These are phyloP conservation scores for Tricholoma terreum DNA, from an alignment of 768 basidiomycete species.

Conservation along the genomic window DNA sequence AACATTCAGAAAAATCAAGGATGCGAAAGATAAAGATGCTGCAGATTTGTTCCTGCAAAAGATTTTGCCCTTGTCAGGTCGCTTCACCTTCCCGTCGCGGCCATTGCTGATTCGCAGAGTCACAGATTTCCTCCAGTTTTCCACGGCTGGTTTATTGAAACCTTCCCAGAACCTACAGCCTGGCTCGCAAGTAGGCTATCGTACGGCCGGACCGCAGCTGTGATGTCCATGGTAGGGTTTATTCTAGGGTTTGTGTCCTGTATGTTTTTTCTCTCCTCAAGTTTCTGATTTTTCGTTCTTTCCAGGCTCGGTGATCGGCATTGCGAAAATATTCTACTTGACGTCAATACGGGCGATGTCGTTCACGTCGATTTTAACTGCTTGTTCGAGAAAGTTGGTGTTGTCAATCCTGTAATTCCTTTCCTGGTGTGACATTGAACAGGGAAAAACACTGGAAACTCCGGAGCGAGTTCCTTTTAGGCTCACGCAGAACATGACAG, in stretches of 20 bases:
- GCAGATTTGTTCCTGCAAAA: slow-evolving; percentile 49
- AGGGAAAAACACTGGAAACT: slow-evolving; percentile 81
- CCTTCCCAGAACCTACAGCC: slow-evolving; percentile 93
- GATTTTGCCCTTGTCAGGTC: slow-evolving; percentile 55
- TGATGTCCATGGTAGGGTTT: slow-evolving; percentile 98
- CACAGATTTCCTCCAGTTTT: slow-evolving; percentile 79
- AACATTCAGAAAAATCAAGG: slow-evolving; percentile 52
- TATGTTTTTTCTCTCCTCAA: background rate
- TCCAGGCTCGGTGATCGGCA: slow-evolving; percentile 95
- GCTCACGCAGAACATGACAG: slow-evolving; percentile 88
- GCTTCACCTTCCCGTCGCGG: background rate
- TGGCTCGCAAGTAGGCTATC: slow-evolving; percentile 89
- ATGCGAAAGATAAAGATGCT: slow-evolving; percentile 44
- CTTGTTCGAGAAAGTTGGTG: slow-evolving; percentile 85
- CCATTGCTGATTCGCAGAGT: background rate
- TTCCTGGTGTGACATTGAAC: background rate
- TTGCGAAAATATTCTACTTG: slow-evolving; percentile 93
- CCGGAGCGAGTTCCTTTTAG: slow-evolving; percentile 94
- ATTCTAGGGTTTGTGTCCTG: slow-evolving; percentile 73
- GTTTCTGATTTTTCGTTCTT: background rate
- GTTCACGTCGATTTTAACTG: slow-evolving; percentile 99
- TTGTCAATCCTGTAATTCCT: background rate
- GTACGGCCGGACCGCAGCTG: slow-evolving; percentile 88
- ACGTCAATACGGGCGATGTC: slow-evolving; percentile 81
- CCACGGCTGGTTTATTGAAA: slow-evolving; percentile 96